These are phyloP conservation scores for Purshia tridentata DNA, from an alignment of 306 rosid species.

Conservation along the genomic window DNA sequence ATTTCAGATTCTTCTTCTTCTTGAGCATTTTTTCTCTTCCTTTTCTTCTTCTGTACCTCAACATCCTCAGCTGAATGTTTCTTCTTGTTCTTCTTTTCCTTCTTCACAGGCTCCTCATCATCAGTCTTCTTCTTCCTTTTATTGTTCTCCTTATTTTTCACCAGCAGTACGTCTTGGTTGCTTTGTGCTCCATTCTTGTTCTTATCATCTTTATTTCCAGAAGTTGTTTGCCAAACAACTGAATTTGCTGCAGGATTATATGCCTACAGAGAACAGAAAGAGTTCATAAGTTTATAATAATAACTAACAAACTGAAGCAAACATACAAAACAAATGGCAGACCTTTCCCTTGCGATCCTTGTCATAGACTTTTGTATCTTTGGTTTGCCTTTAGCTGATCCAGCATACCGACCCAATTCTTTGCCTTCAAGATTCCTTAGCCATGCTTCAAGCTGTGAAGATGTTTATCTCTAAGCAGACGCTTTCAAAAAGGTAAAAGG, in stretches of 20 bases:
- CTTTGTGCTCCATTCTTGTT: slow-evolving; percentile 3
- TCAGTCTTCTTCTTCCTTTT: slow-evolving; percentile 50
- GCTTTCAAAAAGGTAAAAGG: not conserved
- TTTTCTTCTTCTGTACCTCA: slow-evolving; percentile 40
- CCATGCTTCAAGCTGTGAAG: slow-evolving; percentile 71
- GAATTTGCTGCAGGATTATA: slow-evolving; percentile 87
- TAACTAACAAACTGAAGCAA: not conserved
- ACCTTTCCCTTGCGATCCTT: slow-evolving; percentile 67
- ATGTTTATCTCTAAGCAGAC: slow-evolving; percentile 5
- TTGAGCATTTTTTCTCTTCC: slow-evolving; percentile 44
- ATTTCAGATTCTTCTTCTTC: slow-evolving; percentile 51
- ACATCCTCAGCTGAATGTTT: slow-evolving; percentile 41
- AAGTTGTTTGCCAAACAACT: slow-evolving; percentile 42
- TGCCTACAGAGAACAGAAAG: slow-evolving; percentile 46
- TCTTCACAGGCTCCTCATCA: slow-evolving; percentile 37
- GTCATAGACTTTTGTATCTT: slow-evolving; percentile 84
- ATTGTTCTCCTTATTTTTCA: slow-evolving; percentile 45
- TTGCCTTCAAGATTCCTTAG: slow-evolving; percentile 83
- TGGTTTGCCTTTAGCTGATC: slow-evolving; percentile 91
- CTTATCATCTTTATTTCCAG: slow-evolving; percentile 36
- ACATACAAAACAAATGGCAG: not conserved
- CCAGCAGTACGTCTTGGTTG: no score
- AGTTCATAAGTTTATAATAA: not conserved
- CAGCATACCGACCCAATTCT: slow-evolving; percentile 75
- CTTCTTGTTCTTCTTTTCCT: slow-evolving; percentile 57